Base-by-base conservation (phyloP, 352 stramenopile species). In the Phytophthora tentaculata region DNA sequence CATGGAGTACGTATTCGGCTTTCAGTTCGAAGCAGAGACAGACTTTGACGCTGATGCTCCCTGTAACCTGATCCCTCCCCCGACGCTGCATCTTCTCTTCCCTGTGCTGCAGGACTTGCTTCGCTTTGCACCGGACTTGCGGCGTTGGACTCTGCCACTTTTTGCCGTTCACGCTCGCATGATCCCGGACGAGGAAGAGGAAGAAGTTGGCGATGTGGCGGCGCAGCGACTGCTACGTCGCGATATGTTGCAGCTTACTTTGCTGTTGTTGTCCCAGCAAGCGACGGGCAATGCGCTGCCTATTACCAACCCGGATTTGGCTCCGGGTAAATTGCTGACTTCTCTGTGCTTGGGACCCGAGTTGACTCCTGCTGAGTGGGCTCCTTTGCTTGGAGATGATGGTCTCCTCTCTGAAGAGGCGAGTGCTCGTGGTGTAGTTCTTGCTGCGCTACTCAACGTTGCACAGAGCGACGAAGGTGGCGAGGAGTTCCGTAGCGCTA, bases 181-280 rank as follows among this genome's bases (percentile, higher is more conserved):
- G 83, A 96, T 96, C 50, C 83, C 84, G 10, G 84, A 94, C 24
- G 89, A 96, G 39, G 89, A 96, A 19, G 89, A 96, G 29, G 87
- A 95, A 62, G 89, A 96, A 67, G 79, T 96, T n/a, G 89, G 88
- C 8, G 89, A 96, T 56, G 81, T 92, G 4, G 81, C 76, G 1
- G 67, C 89, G 0, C 89, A 96, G 68, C 81, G 86, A 2, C 54
- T 94, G 48, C 71, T 96, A 6, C 89, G 88, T 10, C 71, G 79
- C 51, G 77, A 89, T 19, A 95, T 96, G 84, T 51, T 96, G 43
- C 80, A 91, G 23, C 67, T 95, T 16, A 76, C 74, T 54, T 71
- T 96, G 10, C 56, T 84, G 55, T 50, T 95, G 56, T 71, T 96
- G 13, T 74, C 74, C 0, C 80, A 91, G 29, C 77, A 87, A n/a